phyloP scores from a whole-genome alignment of 495 filamentous ascomycete genomes.

The Penicillium soppii region DNA sequence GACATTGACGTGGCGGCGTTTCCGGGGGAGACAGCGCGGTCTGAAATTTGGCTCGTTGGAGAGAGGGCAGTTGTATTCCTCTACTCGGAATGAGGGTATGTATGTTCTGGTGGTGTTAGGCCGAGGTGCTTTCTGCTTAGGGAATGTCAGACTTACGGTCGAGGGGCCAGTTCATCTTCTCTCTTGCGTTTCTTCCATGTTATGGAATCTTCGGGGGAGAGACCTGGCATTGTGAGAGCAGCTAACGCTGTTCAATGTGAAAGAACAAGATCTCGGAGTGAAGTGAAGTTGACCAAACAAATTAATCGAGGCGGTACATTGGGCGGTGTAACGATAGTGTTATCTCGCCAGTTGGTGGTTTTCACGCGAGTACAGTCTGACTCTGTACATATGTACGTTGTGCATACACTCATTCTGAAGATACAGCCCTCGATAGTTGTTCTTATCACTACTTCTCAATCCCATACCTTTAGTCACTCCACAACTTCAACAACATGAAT shows the following conservation, averaged over 20 bases:
- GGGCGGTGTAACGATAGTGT: conserved; percentile 9
- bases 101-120: conserved; percentile 11
- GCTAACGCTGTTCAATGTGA: too few relatives aligned
- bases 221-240: conserved; percentile 31
- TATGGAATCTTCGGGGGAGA: conserved; percentile 20
- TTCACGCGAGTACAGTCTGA: too few relatives aligned
- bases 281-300: conserved; percentile 2
- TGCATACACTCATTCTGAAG: too few relatives aligned
- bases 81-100: conserved; percentile 16
- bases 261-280: not conserved
- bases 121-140: not conserved
- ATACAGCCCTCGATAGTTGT: too few relatives aligned
- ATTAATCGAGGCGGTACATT: not conserved
- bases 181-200: conserved; percentile 38
- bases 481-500: not conserved
- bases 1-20: conserved; percentile 34
- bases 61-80: conserved; percentile 15
- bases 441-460: too few relatives aligned
- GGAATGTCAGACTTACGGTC: conserved; percentile 26
- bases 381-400: too few relatives aligned
- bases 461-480: not conserved
- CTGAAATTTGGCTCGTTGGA: conserved; percentile 22
- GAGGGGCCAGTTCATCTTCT: conserved; percentile 25
- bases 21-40: conserved; percentile 33
- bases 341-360: not conserved